phyloP scores from a whole-genome alignment of 768 basidiomycete species.

The Neoboletus magnificus region DNA sequence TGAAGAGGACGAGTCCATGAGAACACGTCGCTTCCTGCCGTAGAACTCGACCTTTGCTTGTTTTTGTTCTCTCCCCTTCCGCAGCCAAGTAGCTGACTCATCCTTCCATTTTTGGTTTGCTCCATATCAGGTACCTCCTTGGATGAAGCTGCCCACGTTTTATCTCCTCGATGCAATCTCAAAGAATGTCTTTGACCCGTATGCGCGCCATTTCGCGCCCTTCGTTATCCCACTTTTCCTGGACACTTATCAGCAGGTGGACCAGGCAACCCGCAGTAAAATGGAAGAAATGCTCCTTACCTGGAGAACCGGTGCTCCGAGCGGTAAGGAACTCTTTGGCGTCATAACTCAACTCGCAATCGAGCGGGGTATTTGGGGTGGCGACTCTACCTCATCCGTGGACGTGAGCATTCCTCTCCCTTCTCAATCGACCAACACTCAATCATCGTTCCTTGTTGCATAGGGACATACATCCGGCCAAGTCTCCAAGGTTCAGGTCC shows the following conservation, averaged over 20 bases:
- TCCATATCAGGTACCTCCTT: constrained; percentile 69
- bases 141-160: constrained; percentile 89
- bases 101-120: constrained; percentile 34
- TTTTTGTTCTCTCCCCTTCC: constrained; percentile 30
- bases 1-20: constrained; percentile 37
- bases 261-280: constrained; percentile 79
- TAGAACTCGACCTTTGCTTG: constrained; percentile 24
- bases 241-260: constrained; percentile 84
- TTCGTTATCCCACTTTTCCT: constrained; percentile 84
- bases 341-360: constrained; percentile 74
- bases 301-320: constrained; percentile 86
- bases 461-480: constrained; percentile 40
- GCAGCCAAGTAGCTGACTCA: constrained; percentile 60
- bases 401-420: constrained; percentile 35
- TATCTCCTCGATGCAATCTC: constrained; percentile 96
- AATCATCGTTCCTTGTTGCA: constrained; percentile 18
- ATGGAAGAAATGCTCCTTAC: constrained; percentile 98
- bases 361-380: constrained; percentile 81
- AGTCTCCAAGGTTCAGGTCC: constrained; percentile 74
- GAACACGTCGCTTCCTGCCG: constrained; percentile 28
- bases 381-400: constrained; percentile 37
- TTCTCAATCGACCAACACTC: not conserved
- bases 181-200: constrained; percentile 94
- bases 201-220: constrained; percentile 78
- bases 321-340: constrained; percentile 82